These are phyloP conservation scores for Phtheirospermum japonicum DNA, from an alignment of 257 asterid genomes.

Conservation along the genomic window DNA sequence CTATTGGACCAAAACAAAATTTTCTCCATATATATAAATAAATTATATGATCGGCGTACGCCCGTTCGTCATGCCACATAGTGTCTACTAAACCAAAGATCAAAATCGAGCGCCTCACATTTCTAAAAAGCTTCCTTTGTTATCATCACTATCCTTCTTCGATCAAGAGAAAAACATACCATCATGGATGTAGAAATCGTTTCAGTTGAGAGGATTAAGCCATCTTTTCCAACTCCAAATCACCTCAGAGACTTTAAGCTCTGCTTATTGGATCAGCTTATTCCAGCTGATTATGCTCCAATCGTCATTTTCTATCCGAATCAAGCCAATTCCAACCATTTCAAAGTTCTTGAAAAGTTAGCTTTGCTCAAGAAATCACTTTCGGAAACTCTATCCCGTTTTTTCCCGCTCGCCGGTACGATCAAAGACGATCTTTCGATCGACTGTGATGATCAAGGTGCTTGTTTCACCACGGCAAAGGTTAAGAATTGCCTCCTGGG, in stretches of 20 bases:
- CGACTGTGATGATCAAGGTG: constrained; percentile 67
- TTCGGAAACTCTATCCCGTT: constrained; percentile 43
- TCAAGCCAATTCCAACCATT: constrained; percentile 16
- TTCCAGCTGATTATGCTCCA: constrained; percentile 78
- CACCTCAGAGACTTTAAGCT: constrained; percentile 54
- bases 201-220: constrained; percentile 49
- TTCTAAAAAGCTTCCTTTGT: no score
- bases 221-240: constrained; percentile 63
- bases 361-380: constrained; percentile 43
- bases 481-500: constrained; percentile 29
- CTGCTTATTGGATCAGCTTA: constrained; percentile 59
- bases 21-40: no score
- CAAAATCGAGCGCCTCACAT: no score
- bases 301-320: constrained; percentile 54
- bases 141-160: not conserved
- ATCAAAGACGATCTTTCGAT: constrained; percentile 53
- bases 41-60: no score
- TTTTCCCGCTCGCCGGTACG: constrained; percentile 69
- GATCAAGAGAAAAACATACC: not conserved
- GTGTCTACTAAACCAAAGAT: no score
- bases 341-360: constrained; percentile 29
- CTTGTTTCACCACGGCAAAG: constrained; percentile 43
- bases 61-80: no score
- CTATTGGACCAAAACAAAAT: no score
- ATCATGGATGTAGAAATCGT: constrained; percentile 43